A percentile compares a stretch with the other conserved stretches of the same genome.
Conservation (phyloP, 1,284 basidiomycete genomes). For the Leccinum pallidistipes region DNA sequence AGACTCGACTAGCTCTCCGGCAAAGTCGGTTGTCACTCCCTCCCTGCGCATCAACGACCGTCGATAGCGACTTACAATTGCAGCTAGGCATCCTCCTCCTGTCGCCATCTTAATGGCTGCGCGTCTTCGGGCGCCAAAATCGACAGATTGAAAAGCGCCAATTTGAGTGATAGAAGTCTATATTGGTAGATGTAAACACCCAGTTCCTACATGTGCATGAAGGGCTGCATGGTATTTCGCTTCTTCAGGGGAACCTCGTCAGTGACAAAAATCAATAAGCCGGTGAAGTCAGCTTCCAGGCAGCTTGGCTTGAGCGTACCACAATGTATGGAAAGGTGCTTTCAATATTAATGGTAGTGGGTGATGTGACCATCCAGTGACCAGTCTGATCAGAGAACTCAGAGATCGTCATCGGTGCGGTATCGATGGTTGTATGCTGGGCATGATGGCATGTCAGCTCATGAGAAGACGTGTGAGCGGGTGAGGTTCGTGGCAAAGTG, state of each 20-base stretch:
- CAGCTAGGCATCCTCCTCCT: conserved; percentile 24
- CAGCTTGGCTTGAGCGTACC: background rate
- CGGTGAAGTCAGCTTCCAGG: conserved; percentile 1
- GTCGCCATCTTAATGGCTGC: conserved; percentile 18
- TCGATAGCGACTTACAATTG: conserved; percentile 31
- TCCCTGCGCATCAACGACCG: conserved; percentile 14
- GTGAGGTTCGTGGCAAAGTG: background rate
- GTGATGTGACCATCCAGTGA: background rate
- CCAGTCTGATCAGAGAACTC: background rate
- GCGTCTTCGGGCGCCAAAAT: conserved; percentile 26
- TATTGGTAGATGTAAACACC: conserved; percentile 18
- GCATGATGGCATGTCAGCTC: background rate
- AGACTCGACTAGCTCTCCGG: background rate
- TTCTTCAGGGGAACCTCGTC: conserved; percentile 4
- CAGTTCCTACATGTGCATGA: conserved; percentile 11
- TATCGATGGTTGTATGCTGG: background rate
- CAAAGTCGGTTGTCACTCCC: conserved; percentile 27
- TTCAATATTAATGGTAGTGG: background rate
- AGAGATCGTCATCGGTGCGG: background rate
- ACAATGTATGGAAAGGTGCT: background rate
- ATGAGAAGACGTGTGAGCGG: background rate
- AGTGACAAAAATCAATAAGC: conserved; percentile 2
- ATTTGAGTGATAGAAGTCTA: background rate
- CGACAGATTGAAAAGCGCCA: background rate
- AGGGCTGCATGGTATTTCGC: conserved; percentile 18